Conservation (phyloP, 768 basidiomycete species). For the Mycena indigotica region DNA sequence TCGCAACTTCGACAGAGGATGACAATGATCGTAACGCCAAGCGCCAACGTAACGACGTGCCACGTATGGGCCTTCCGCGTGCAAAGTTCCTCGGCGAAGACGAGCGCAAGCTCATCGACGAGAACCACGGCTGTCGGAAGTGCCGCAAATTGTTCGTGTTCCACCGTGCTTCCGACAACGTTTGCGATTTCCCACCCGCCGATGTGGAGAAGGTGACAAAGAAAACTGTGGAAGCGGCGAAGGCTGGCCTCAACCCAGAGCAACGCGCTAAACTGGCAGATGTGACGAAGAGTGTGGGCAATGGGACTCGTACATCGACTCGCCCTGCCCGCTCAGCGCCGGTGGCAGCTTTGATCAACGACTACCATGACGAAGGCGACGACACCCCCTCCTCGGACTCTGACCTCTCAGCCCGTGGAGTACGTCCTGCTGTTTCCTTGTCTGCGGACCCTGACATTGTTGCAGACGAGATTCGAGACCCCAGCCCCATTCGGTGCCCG, state of each 20-base stretch:
- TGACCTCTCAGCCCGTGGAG: not conserved
- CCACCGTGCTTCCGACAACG: not conserved
- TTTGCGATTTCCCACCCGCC: not conserved
- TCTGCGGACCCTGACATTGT: not conserved
- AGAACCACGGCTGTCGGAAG: not conserved
- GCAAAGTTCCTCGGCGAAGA: not conserved
- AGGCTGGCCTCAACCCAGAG: not conserved
- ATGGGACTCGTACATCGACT: not conserved
- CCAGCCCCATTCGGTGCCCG: not conserved
- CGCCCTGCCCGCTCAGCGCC: not conserved
- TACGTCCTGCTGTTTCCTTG: not conserved
- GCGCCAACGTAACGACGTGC: not conserved
- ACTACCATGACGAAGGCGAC: not conserved
- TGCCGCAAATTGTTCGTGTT: not conserved
- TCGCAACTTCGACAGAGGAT: not conserved
- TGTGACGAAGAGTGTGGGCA: not conserved
- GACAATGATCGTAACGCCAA: not conserved
- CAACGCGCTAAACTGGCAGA: not conserved
- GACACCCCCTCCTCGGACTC: not conserved
- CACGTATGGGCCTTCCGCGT: not conserved
- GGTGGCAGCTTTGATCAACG: not conserved
- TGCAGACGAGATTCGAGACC: not conserved
- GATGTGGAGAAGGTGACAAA: not conserved
- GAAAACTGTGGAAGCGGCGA: not conserved
- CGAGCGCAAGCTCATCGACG: not conserved